Evolutionary conservation across 2,329 filamentous ascomycete genomes (phyloP), one percentile per base, ranked within the genome.

Genomic region (Fragosphaeria purpurea): DNA sequence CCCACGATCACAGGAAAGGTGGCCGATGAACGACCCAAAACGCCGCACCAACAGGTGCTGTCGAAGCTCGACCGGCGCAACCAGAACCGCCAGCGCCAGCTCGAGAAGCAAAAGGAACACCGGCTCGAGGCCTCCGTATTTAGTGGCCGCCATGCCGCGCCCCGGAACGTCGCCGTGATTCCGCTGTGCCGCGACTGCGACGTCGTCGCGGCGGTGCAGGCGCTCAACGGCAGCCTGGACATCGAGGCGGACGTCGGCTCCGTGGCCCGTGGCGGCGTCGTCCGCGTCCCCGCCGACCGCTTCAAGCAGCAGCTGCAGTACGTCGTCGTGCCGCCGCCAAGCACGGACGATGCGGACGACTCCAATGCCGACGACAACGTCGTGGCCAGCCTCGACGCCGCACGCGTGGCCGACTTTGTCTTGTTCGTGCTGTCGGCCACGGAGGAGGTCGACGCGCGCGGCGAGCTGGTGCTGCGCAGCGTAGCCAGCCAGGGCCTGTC

Each of bases 241-340:
- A 77, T 94, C 50, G 79, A 88, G 50, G 71, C 76, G 34, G 71
- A 77, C 4, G 70, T 79, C 40, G 73, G 77, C 54, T 78, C 75
- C 48, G 74, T 80, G 49, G 33, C 47, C 6, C 12, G 9, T 40
- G 40, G 47, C 32, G 56, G 54, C 4, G n/a, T 44, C 1, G 34
- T 56, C n/a, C 80, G 80, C 51, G 82, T 89, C 33, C 74, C 82
- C 7, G 75, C 97, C 60, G 89, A 95, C 55, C 80, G 93, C 35
- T 98, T 97, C 74, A 95, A 95, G 72, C 91, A 97, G 65, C 95
- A 86, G 62, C 67, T 98, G 10, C 85, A 94, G 66, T 98, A 95
- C 63, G 56, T 58, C 33, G 10, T 55, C 6, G 67, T 96, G 7
- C 80, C 87, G 0, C 22, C 22, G 22, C 22, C 22, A 22, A 22